Evolutionary conservation across 441 rosid genomes (phyloP).

Genomic region (Metrosideros polymorpha): DNA sequence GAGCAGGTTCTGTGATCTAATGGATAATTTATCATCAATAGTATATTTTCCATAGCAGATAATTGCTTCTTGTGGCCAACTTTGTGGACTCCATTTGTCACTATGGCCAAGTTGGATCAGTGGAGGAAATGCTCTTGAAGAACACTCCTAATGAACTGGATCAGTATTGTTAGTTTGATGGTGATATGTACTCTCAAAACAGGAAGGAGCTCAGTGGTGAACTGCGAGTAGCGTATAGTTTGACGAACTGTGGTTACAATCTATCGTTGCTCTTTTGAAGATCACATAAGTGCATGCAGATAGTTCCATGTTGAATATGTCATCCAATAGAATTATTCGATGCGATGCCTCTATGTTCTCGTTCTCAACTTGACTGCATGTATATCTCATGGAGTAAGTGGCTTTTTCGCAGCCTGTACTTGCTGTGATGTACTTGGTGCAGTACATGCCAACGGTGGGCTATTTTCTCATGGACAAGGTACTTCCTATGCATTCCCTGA

Average conservation of each 20-base stretch:
- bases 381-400: background rate
- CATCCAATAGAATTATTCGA: background rate
- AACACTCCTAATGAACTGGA: background rate
- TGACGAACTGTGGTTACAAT: background rate
- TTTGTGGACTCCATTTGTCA: background rate
- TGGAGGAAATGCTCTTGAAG: background rate
- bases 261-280: background rate
- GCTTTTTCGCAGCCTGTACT: conserved; percentile 67
- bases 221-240: background rate
- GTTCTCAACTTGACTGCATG: background rate
- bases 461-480: conserved; percentile 98
- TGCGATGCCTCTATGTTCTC: background rate
- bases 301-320: background rate
- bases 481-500: conserved; percentile 6
- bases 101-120: background rate
- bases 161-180: background rate
- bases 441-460: conserved; percentile 79
- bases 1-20: background rate
- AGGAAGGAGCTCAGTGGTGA: background rate
- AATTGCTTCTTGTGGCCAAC: background rate
- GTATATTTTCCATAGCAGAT: background rate
- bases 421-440: conserved; percentile 79
- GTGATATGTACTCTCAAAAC: background rate
- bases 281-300: background rate
- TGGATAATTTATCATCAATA: background rate